Evolutionary conservation across 192 early-diverging fungal genomes (phyloP), one percentile per base, ranked within the genome.

Genomic region (Backusella psychrophila): DNA sequence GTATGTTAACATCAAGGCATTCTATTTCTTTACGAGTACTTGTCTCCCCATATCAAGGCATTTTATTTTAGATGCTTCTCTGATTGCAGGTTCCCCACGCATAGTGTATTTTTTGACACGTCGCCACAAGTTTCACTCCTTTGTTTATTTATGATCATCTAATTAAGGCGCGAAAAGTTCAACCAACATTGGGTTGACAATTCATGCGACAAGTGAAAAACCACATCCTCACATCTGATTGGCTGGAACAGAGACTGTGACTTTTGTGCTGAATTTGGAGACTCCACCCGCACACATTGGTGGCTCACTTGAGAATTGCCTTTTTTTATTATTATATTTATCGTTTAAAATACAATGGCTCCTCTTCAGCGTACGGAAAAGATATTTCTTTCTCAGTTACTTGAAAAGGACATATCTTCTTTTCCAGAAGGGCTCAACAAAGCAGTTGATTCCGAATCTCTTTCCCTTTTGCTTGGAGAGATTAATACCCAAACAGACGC

Each of bases 281-380:
- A 21, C 53, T 56, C 21, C 19, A 53, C 17, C 19, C 52, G 14
- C 42, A 44, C 42, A 44, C 42, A 44, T 15, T 44, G 2, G 33
- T 33, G 33, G 12, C 8, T 21, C n/a, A 56, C n/a, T 21, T 9
- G 3, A 56, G 8, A 19, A 56, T 9, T 56, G 8, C 9, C 21
- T 56, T 56, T 56, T 56, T 53, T 53, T 66, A 1, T 66, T 34
- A 29, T 29, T 31, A 66, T 31, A 26, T 33, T 1, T 65, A 4
- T 66, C n/a, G n/a, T 17, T 53, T 29, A 19, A 6, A 7, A 31
- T 34, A 73, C 19, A 23, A 74, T 74, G 72, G 35, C 72, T 26
- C 49, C 72, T 56, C 52, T 74, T 63, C 56, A 33, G 8, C 52
- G 31, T 63, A 15, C 66, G 15, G 74, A 65, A 38, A 42, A 75